Conservation (phyloP, 345 rosid genomes). For the Hibiscus mutabilis region DNA sequence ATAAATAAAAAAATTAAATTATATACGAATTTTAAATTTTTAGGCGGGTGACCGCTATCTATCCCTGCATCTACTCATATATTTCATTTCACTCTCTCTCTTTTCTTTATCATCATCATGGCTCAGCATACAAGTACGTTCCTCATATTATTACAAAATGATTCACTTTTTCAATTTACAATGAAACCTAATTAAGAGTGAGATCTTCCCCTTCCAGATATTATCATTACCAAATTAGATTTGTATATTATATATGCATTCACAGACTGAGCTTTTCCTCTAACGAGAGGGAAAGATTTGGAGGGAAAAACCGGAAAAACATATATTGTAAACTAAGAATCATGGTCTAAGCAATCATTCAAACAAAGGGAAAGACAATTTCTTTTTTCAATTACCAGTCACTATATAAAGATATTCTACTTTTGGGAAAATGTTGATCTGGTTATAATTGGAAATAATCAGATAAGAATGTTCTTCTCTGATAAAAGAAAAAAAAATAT, state of each 20-base stretch:
- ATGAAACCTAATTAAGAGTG: neutral
- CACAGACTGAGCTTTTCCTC: no score
- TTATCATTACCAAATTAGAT: neutral
- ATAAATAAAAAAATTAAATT: no score
- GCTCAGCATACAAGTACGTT: constrained; percentile 12
- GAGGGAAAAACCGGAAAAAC: neutral
- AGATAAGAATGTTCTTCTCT: neutral
- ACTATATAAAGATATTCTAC: neutral
- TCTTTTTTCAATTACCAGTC: neutral
- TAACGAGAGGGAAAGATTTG: no score
- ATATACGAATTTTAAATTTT: no score
- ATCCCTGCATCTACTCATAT: no score
- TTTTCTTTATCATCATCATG: neutral
- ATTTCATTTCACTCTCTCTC: neutral
- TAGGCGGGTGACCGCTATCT: no score
- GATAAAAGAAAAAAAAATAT: neutral
- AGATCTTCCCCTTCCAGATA: neutral
- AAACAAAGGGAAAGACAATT: neutral
- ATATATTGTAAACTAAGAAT: neutral
- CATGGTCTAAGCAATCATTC: neutral
- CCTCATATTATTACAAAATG: constrained; percentile 30
- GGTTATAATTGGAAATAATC: neutral
- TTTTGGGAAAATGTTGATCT: neutral
- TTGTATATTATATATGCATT: no score
- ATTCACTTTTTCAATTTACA: constrained; percentile 12